Evolutionary conservation across 768 basidiomycete species (phyloP), one percentile per base, ranked within the genome.

Genomic region (Xerocomellus chrysenteron): DNA sequence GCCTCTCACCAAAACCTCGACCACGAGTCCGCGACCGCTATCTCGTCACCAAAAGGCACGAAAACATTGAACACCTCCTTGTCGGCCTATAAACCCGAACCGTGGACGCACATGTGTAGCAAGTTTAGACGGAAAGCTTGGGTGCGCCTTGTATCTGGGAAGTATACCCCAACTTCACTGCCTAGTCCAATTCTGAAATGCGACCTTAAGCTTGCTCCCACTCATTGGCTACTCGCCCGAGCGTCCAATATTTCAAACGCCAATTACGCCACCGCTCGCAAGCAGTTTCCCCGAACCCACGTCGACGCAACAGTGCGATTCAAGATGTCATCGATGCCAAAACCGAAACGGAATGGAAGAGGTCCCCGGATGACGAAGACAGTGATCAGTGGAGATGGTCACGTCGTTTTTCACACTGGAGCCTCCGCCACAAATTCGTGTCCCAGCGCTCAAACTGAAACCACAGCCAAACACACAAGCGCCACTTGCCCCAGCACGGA

Each of bases 271-370:
- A 19, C 52, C 35, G 14, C 50, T 36, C 39, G 33, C 37, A 51
- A 50, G 10, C 24, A 41, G 24, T 12, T 33, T 42, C 33, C 33
- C 42, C 28, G 40, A 54, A 5, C 35, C 19, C 19, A n/a, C 14
- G 21, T 21, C 21, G 21, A 21, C 21, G 21, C 21, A 21, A 21
- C 30, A 57, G 24, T 19, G 10, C 24, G 0, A 64, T 66, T 62
- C 58, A 58, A 36, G 62, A 56, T 3, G 39, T 54, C 51, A 47
- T 66, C 13, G 62, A 68, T 52, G 61, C 68, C 56, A 58, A 51
- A 33, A 64, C 67, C 7, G 62, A 69, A 33, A 52, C 59, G 0
- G 65, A 64, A 30, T 54, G 55, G 58, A 59, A 61, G 13, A 45
- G 40, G 2, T 54, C 45, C 14, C 21, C 58, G 17, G 66, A 69